These are phyloP conservation scores for Euphorbia tirucalli DNA, from an alignment of 345 rosid genomes.

Conservation along the genomic window DNA sequence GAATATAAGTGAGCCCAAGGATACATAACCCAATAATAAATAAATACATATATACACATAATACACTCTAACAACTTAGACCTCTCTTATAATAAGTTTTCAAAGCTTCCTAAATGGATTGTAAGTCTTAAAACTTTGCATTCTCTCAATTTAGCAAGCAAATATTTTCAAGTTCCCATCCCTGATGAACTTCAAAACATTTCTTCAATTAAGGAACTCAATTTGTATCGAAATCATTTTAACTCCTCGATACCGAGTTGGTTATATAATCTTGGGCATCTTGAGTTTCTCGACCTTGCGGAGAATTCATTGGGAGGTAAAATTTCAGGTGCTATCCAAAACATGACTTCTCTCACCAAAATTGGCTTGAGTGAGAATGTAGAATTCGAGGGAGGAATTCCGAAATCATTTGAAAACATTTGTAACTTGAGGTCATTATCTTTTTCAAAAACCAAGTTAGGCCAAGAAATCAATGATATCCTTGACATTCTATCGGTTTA, in stretches of 20 bases:
- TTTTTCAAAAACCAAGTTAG: background rate
- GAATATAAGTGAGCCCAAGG: too few relatives aligned
- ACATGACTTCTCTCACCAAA: constrained; percentile 15
- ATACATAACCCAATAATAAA: too few relatives aligned
- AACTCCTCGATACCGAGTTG: constrained; percentile 11
- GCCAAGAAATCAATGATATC: constrained; percentile 5
- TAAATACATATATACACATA: too few relatives aligned
- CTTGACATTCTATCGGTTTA: background rate
- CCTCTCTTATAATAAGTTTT: background rate
- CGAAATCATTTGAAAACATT: constrained; percentile 15
- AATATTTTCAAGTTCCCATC: background rate
- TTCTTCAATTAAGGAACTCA: background rate
- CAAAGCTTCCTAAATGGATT: too few relatives aligned
- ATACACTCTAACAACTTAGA: too few relatives aligned
- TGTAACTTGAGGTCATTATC: constrained; percentile 14
- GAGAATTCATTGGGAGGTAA: constrained; percentile 16
- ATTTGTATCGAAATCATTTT: background rate
- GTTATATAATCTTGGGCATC: constrained; percentile 10
- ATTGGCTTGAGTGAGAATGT: constrained; percentile 9
- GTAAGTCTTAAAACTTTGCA: too few relatives aligned
- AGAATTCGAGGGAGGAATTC: constrained; percentile 17
- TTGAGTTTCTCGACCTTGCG: background rate
- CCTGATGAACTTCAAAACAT: background rate
- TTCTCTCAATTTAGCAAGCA: too few relatives aligned
- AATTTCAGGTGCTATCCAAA: constrained; percentile 16